phyloP scores from a whole-genome alignment of 805 yeast species.

The Dipodascopsis uninucleata region DNA sequence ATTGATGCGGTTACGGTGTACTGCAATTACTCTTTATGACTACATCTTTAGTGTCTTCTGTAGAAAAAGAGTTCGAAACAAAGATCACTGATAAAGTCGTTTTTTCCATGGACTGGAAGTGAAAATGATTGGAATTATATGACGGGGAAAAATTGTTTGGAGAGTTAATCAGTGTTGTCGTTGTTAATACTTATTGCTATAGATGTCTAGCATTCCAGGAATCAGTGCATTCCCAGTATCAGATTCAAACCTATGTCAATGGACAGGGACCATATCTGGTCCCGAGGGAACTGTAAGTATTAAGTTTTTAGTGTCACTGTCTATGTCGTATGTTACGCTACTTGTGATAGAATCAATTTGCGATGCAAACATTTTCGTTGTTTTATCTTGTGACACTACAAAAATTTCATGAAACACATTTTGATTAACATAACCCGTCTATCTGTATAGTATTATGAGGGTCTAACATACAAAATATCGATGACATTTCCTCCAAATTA shows the following conservation, averaged over 20 bases:
- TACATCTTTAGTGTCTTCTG: too few relatives aligned
- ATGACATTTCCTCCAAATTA: conserved; percentile 52
- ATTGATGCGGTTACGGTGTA: too few relatives aligned
- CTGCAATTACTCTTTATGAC: too few relatives aligned
- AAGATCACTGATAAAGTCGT: too few relatives aligned
- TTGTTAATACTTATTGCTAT: not conserved
- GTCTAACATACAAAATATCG: conserved; percentile 49
- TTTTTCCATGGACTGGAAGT: too few relatives aligned
- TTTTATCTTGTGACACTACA: not conserved
- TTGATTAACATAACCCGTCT: not conserved
- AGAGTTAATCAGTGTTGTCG: not conserved
- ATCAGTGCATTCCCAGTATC: conserved; percentile 53
- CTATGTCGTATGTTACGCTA: too few relatives aligned
- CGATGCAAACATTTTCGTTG: too few relatives aligned
- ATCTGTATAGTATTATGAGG: conserved; percentile 53
- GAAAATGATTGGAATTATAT: too few relatives aligned
- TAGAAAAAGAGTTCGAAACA: too few relatives aligned
- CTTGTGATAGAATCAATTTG: conserved; percentile 1
- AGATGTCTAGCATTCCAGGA: conserved; percentile 49
- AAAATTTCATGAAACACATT: not conserved
- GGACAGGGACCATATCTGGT: conserved; percentile 60
- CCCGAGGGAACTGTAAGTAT: conserved; percentile 46
- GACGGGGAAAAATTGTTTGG: not conserved
- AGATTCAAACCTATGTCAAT: conserved; percentile 49
- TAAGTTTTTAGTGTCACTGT: too few relatives aligned